Conservation (phyloP, 768 basidiomycete genomes). For the Russula vinacea region DNA sequence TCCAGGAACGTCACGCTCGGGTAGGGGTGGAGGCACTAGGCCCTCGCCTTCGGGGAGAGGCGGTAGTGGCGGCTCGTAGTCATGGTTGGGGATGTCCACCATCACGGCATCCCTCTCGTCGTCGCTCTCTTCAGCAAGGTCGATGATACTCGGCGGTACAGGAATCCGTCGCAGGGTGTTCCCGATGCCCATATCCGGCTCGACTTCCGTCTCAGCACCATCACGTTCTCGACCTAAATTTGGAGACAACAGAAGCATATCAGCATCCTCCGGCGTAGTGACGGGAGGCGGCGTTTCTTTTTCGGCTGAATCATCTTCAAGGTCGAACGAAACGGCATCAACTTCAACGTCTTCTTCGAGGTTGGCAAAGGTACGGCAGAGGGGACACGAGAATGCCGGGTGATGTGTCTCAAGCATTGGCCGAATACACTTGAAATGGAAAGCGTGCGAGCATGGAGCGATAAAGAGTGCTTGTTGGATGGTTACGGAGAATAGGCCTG, state of each 20-base stretch:
- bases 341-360: slow-evolving; percentile 93
- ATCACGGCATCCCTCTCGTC: slow-evolving; percentile 26
- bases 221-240: slow-evolving; percentile 20
- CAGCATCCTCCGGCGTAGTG: slow-evolving; percentile 16
- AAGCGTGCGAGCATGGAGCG: slow-evolving; percentile 94
- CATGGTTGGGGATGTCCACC: slow-evolving; percentile 9
- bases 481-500: slow-evolving; percentile 78
- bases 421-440: slow-evolving; percentile 96
- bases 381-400: slow-evolving; percentile 90
- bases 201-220: slow-evolving; percentile 27
- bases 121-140: slow-evolving; percentile 24
- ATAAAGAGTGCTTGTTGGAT: slow-evolving; percentile 97
- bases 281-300: not conserved
- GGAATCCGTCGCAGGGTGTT: slow-evolving; percentile 17
- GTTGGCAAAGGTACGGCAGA: slow-evolving; percentile 93
- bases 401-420: slow-evolving; percentile 87
- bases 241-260: slow-evolving; percentile 22
- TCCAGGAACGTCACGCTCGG: slow-evolving; percentile 15
- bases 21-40: slow-evolving; percentile 6
- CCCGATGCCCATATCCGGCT: slow-evolving; percentile 12
- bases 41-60: slow-evolving; percentile 21
- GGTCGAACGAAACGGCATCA: slow-evolving; percentile 36
- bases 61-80: slow-evolving; percentile 14
- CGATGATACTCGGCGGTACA: slow-evolving; percentile 24
- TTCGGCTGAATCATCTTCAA: slow-evolving; percentile 10